Evolutionary conservation across 1,284 basidiomycete genomes (phyloP).

Genomic region (Ustilago sp.): DNA sequence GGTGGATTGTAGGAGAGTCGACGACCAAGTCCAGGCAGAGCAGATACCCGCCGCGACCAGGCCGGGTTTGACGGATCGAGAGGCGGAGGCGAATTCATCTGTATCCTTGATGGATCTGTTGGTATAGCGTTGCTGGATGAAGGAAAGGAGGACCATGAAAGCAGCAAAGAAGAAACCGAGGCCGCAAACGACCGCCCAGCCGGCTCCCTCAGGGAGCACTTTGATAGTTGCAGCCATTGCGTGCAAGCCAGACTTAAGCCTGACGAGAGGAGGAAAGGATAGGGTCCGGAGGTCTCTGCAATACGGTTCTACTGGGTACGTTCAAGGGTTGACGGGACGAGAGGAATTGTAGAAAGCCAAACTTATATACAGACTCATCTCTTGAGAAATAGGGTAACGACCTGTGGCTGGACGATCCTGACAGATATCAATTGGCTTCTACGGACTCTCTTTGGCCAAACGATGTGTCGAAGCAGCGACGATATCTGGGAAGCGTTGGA

Average conservation of each 20-base stretch:
- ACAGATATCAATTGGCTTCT: neutral
- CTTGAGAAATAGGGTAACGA: neutral
- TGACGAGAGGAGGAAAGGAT: no score
- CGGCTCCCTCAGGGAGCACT: constrained; percentile 60
- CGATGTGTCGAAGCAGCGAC: neutral
- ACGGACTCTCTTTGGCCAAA: neutral
- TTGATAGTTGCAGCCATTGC: constrained; percentile 38
- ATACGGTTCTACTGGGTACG: no score
- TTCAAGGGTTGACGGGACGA: no score
- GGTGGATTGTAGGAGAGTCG: constrained; percentile 75
- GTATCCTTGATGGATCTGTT: constrained; percentile 53
- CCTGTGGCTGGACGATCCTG: neutral
- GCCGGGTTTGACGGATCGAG: constrained; percentile 77
- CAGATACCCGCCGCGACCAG: constrained; percentile 91
- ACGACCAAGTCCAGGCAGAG: constrained; percentile 70
- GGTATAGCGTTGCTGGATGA: constrained; percentile 63
- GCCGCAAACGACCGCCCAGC: constrained; percentile 67
- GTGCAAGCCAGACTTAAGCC: neutral
- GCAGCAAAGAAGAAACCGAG: constrained; percentile 62
- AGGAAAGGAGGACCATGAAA: constrained; percentile 62
- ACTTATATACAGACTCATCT: neutral
- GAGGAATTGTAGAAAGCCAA: neutral
- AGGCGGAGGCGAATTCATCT: constrained; percentile 66
- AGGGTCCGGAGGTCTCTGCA: neutral
- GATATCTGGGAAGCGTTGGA: neutral